Base-by-base conservation (phyloP, 345 rosid species). In the Euclidium syriacum region DNA sequence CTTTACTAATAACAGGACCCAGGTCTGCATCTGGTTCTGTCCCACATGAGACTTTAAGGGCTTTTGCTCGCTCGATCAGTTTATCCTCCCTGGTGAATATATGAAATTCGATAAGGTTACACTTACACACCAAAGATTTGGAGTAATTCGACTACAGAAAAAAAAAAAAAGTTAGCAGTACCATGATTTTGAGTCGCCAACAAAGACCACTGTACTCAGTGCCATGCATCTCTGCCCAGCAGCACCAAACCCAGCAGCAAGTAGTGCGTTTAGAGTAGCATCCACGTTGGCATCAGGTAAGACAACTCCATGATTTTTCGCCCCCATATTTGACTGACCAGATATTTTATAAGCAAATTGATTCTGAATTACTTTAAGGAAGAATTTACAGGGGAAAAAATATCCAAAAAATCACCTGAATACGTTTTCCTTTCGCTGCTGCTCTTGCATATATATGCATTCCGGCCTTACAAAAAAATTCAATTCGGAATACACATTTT, bases 201-300 rank as follows among this genome's bases (percentile, higher is more conserved):
- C 97, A 58, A 92, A 92, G 43, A 89, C 95, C 44, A 89, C 83
- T 2, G 88, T 85, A 78, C 98, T 92, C 19, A 92, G 86, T 22
- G 97, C 97, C 98, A 92, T 92, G 78, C 98, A 92, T 73, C 98
- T 84, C 62, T 89, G 98, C 64, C 98, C 98, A 41, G 97, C 97
- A 47, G 98, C 98, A 72, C 97, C 98, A 82, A 92, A 92, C 17
- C 97, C 98, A 67, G 98, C 98, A 64, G 96, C 97, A 68, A 76
- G 82, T 56, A 92, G 67, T 16, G 98, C 96, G 73, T 85, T 92
- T 48, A 92, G 65, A 42, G 98, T 76, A 58, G 91, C 86, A 68
- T 92, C 90, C 7, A 79, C 1, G 38, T 79, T 85, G 41, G 97
- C 95, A 78, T 92, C 96, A 67, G 96, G 87, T 40, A 92, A 63